phyloP scores from a whole-genome alignment of 1,139 yeast species.

The Suhomyces wounanorum region DNA sequence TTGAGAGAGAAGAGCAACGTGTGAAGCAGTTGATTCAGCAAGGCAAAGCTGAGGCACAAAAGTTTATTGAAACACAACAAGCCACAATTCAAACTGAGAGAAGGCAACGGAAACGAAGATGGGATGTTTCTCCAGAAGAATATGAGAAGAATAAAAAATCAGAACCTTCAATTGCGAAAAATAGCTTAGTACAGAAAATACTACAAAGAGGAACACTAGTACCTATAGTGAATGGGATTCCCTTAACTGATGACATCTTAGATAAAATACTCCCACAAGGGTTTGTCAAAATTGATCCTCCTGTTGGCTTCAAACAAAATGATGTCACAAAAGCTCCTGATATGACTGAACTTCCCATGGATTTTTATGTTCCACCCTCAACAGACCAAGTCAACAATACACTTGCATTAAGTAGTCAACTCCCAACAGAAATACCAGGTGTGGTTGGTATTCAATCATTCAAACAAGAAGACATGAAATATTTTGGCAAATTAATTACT shows the following conservation, averaged over 20 bases:
- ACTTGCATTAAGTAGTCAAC: constrained; percentile 27
- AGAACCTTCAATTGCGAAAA: constrained; percentile 5
- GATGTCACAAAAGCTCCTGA: constrained; percentile 33
- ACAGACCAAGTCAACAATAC: constrained; percentile 22
- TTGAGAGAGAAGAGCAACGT: constrained; percentile 34
- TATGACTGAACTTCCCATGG: constrained; percentile 28
- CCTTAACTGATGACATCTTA: constrained; percentile 51
- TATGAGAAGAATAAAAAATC: constrained; percentile 19
- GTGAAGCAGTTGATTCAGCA: constrained; percentile 22
- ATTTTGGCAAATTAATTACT: constrained; percentile 64
- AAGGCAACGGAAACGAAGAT: constrained; percentile 21
- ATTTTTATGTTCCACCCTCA: constrained; percentile 30
- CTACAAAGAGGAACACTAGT: constrained; percentile 24
- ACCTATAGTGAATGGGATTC: constrained; percentile 49
- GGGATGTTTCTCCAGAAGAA: constrained; percentile 43
- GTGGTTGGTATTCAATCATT: constrained; percentile 59
- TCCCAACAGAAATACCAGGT: constrained; percentile 64
- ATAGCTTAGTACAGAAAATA: constrained; percentile 2
- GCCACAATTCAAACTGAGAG: constrained; percentile 20
- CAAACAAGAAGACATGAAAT: constrained; percentile 69
- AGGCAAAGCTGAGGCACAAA: constrained; percentile 21
- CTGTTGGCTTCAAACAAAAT: constrained; percentile 46
- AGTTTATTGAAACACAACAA: constrained; percentile 16
- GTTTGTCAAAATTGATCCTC: constrained; percentile 49
- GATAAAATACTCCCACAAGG: constrained; percentile 59